Base-by-base conservation (phyloP, 768 basidiomycete genomes). In the Boletus eberwhitei region DNA sequence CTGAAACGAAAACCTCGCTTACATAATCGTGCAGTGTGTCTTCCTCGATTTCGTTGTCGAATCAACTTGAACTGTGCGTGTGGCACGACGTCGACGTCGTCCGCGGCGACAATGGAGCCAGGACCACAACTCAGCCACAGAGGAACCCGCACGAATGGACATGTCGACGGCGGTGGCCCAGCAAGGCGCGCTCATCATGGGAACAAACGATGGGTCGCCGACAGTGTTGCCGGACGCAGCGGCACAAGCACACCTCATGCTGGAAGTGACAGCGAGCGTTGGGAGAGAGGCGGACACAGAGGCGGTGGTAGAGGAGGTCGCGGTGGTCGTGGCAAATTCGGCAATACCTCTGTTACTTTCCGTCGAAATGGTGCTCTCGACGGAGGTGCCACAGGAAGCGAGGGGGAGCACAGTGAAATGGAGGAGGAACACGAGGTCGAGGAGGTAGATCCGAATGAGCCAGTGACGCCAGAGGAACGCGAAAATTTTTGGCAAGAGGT, bases 401-500 rank as follows among this genome's bases (percentile, higher is more conserved):
- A 73, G 39, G 72, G 72, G 19, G 66, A 68, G 22, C 61, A 69
- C 16, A 75, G 68, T n/a, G 69, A 64, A 37, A 69, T 73, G 42
- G 71, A 71, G 24, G 70, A 72, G 19, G 71, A 62, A 19, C 67
- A 13, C 17, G 70, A 70, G 16, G 62, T 59, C 12, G 60, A 66
- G n/a, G 65, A 62, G 7, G 49, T 59, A 8, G 76, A 84, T 34
- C 77, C 79, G 49, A 81, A 79, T 0, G 78, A 78, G 16, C 68
- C 83, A 17, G 83, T 85, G 40, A 79, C 80, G 0, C 67, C 70
- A 9, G 87, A 88, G 61, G 87, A 86, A 63, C 76, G 81, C 43
- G 87, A 90, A 59, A 75, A 68, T 57, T 87, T 85, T 63, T 90
- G 81, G 63, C 82, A 87, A 70, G 84, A 88, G 78, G 88, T 89